Base-by-base conservation (phyloP, 305 asterid genomes). In the Rubia tinctorum region DNA sequence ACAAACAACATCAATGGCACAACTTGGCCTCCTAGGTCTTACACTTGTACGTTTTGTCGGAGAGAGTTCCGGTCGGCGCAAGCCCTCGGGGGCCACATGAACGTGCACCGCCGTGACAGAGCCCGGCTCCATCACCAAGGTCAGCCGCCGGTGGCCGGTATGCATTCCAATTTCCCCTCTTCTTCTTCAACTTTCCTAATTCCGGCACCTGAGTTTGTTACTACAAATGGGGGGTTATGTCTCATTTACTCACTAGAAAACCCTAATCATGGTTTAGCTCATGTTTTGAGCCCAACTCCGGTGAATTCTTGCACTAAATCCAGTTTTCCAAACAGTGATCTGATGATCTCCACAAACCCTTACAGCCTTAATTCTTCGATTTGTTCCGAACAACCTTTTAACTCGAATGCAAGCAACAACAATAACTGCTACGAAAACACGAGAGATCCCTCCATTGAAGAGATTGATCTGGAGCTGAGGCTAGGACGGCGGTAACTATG, bases 1-100 rank as follows among this genome's bases (percentile, higher is more conserved):
- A 86, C 81, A 1, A 84, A 83, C 66, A 84, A 83, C 71, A 73
- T 82, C 13, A 30, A 80, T 72, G 91, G 95, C 0, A 84, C 90
- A 75, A 89, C 92, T 42, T 89, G 95, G 95, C 95, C 95, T 4
- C 95, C 95, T 0, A 86, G 89, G 75, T 87, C 89, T 23, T 89
- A 89, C 79, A 84, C 83, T 30, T 89, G 95, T 78, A 79, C 84
- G 2, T 89, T 86, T 27, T 89, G 95, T 75, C 74, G 87, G 58
- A 76, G 91, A 60, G 91, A 86, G 66, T 89, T 89, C 74, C 83
- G 91, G 60, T 89, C 92, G 8, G 92, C 92, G 43, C 95, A 89
- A 79, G 92, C 95, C 78, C 86, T 89, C 22, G 90, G 95, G 40
- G 95, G 92, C 40, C 95, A 89, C 77, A 89, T 89, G 95, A 89